Evolutionary conservation across 2,329 filamentous ascomycete species (phyloP).

Genomic region (Curvularia sp.): DNA sequence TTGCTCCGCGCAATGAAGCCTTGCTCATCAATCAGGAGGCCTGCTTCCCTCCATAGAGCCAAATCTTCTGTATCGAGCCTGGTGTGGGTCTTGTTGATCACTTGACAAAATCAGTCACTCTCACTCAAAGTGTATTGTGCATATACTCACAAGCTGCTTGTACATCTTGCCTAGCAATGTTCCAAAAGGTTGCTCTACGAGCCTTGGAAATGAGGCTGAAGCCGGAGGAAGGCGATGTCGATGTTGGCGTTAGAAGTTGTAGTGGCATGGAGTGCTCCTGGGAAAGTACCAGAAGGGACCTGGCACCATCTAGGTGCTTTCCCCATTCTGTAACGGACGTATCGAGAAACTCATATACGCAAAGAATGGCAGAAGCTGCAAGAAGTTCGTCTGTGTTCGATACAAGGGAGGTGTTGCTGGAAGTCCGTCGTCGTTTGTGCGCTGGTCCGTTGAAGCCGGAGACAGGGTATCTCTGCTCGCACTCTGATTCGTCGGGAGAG

Average conservation of each 20-base stretch:
- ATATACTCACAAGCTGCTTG: slow-evolving; percentile 63
- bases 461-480: slow-evolving; percentile 25
- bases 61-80: slow-evolving; percentile 68
- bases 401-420: slow-evolving; percentile 48
- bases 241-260: slow-evolving; percentile 52
- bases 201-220: slow-evolving; percentile 57
- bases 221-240: slow-evolving; percentile 34
- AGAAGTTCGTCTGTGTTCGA: slow-evolving; percentile 66
- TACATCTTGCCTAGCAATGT: slow-evolving; percentile 71
- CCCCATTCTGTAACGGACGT: slow-evolving; percentile 68
- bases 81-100: slow-evolving; percentile 67
- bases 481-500: slow-evolving; percentile 41
- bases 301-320: slow-evolving; percentile 69
- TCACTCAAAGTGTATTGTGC: neutral
- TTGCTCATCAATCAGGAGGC: slow-evolving; percentile 63
- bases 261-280: slow-evolving; percentile 58
- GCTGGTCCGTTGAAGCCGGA: slow-evolving; percentile 23
- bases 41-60: slow-evolving; percentile 69
- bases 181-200: slow-evolving; percentile 69
- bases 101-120: slow-evolving; percentile 33
- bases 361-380: slow-evolving; percentile 70
- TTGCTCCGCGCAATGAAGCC: slow-evolving; percentile 60
- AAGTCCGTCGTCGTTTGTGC: slow-evolving; percentile 53
- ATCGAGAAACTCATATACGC: slow-evolving; percentile 72
- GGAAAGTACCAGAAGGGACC: slow-evolving; percentile 65